Base-by-base conservation (phyloP, 805 yeast species). In the Debaryomyces hansenii region DNA sequence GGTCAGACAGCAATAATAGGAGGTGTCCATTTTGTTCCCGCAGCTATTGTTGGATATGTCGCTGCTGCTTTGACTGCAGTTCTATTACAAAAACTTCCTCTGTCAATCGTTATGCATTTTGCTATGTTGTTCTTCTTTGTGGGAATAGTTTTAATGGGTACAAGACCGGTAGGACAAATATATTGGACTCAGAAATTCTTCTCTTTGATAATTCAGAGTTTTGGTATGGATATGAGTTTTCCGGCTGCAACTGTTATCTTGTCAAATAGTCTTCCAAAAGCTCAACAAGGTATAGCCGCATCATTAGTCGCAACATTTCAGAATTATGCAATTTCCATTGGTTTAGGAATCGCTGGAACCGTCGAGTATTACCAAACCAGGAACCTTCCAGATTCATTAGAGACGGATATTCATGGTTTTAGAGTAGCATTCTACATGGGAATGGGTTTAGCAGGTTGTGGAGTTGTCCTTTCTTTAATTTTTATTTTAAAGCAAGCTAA, bases 141-240 rank as follows among this genome's bases (percentile, higher is more conserved):
- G 3, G 85, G 86, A 1, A 65, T 70, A 32, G 55, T 78, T 0
- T 63, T 84, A 58, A 64, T 79, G 40, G 79, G 83, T 1, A 69
- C 79, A 0, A 69, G 82, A 32, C 89, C 90, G 0, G 75, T 74
- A 0, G 60, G 77, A 38, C 87, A 85, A 58, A 69, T 77, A 0
- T 87, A 78, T 57, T 87, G 82, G 80, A 72, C 75, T 1, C 78
- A 81, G 60, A 66, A 77, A 6, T 76, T 87, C 56, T 81, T 84
- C 2, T 72, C 79, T 20, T 66, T 77, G 66, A 47, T 83, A 7
- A 61, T 85, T 2, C 65, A 78, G 9, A 79, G 84, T 9, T 83
- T 81, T 66, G 94, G 90, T 2, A 85, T 87, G 90, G 92, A 87
- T 59, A 72, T 83, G 69, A 80, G 87, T 11, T 87, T 85, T 60